A percentile compares a stretch with the other conserved stretches of the same genome.
Evolutionary conservation across 495 filamentous ascomycete species (phyloP).

Genomic region (Penicillium argentinense): DNA sequence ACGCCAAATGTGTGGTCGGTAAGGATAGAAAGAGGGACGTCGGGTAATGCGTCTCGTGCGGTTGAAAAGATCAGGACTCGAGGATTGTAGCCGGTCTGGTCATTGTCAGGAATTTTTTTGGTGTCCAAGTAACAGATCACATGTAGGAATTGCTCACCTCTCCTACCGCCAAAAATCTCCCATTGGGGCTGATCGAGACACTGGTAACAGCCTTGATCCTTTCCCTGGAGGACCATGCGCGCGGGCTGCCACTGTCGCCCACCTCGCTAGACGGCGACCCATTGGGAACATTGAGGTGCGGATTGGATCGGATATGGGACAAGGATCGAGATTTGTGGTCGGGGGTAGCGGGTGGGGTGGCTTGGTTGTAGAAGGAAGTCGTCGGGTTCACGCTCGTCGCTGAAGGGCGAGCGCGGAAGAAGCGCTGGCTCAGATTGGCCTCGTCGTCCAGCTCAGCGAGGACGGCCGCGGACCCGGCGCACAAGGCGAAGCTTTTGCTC

Average conservation of each 20-base stretch:
- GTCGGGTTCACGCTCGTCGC: conserved; percentile 63
- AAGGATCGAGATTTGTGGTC: conserved; percentile 39
- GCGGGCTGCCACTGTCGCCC: conserved; percentile 62
- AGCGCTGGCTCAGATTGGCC: conserved; percentile 72
- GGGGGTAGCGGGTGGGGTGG: conserved; percentile 56
- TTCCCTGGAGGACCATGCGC: conserved; percentile 81
- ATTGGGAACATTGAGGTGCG: conserved; percentile 27
- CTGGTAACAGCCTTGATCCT: conserved; percentile 96
- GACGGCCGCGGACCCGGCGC: conserved; percentile 90
- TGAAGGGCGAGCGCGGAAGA: conserved; percentile 85
- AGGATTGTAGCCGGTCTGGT: conserved; percentile 83
- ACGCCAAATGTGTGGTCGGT: conserved; percentile 91
- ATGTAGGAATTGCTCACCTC: conserved; percentile 55
- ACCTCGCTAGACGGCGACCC: conserved; percentile 43
- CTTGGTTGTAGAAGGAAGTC: conserved; percentile 56
- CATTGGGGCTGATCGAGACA: conserved; percentile 86
- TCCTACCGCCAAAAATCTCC: conserved; percentile 84
- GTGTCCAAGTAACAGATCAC: conserved; percentile 12
- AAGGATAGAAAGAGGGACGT: conserved; percentile 80
- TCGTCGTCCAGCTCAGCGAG: conserved; percentile 78
- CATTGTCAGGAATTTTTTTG: conserved; percentile 10
- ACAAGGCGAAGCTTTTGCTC: conserved; percentile 75
- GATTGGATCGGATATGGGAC: conserved; percentile 30
- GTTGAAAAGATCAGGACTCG: conserved; percentile 88
- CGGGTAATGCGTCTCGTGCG: conserved; percentile 68